phyloP scores from a whole-genome alignment of 352 stramenopile genomes.

The Phytophthora constricta region DNA sequence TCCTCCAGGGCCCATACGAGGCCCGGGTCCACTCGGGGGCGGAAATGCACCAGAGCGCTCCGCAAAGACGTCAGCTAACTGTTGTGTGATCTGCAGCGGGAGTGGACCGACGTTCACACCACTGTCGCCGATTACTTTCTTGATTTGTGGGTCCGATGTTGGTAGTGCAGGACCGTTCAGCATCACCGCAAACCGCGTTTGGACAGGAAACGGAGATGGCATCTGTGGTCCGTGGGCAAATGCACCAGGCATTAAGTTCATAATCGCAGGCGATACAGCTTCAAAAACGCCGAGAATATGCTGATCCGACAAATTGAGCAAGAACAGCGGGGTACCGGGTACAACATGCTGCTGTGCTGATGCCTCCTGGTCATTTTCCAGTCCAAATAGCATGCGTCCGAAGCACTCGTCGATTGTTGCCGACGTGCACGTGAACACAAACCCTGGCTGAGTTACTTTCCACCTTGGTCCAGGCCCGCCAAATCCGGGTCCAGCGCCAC shows the following conservation, averaged over 20 bases:
- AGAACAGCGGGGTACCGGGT: constrained; percentile 83
- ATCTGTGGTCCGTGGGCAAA: constrained; percentile 66
- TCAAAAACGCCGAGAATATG: constrained; percentile 89
- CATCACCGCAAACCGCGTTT: constrained; percentile 73
- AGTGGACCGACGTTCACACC: constrained; percentile 67
- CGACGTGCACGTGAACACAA: constrained; percentile 83
- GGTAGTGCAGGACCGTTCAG: constrained; percentile 80
- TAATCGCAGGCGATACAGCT: constrained; percentile 69
- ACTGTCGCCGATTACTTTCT: constrained; percentile 70
- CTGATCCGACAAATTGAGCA: constrained; percentile 87
- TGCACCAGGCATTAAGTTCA: constrained; percentile 83
- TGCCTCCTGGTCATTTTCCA: constrained; percentile 75
- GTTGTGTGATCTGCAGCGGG: constrained; percentile 67
- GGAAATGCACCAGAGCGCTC: constrained; percentile 66
- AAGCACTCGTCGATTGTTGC: constrained; percentile 90
- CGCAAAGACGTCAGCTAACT: constrained; percentile 75
- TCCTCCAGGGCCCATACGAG: constrained; percentile 28
- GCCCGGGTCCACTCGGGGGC: constrained; percentile 38
- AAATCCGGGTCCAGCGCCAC: constrained; percentile 26
- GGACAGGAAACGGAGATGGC: constrained; percentile 74
- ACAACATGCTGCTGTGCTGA: constrained; percentile 65
- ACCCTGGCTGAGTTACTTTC: constrained; percentile 65
- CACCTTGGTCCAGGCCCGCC: constrained; percentile 44
- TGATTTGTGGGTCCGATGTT: constrained; percentile 71
- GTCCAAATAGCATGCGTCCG: constrained; percentile 84